Evolutionary conservation across 306 rosid species (phyloP).

Genomic region (Quillaja saponaria): DNA sequence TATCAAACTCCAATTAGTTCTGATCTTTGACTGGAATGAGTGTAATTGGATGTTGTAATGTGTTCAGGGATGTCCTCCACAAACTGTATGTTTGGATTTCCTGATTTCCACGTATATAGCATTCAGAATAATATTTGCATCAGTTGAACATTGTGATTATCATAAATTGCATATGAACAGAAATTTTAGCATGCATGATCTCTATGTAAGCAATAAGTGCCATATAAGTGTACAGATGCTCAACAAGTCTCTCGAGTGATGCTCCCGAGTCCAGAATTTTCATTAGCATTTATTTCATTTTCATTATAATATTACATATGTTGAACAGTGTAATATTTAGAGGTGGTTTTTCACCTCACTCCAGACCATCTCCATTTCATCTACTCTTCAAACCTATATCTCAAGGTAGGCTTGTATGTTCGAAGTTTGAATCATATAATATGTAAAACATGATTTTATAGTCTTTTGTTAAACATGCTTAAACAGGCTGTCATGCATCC

Average conservation of each 20-base stretch:
- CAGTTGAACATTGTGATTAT: not conserved
- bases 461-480: conserved; percentile 12
- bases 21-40: not conserved
- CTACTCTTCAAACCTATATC: conserved; percentile 76
- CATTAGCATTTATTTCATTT: conserved; percentile 26
- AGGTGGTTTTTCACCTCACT: conserved; percentile 42
- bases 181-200: not conserved
- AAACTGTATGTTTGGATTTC: not conserved
- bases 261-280: conserved; percentile 11
- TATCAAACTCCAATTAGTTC: not conserved
- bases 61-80: not conserved
- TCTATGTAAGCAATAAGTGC: conserved; percentile 8
- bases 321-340: conserved; percentile 31
- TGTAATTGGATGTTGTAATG: not conserved
- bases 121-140: not conserved
- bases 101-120: no score
- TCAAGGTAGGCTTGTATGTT: conserved; percentile 40
- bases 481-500: conserved; percentile 34
- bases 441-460: conserved; percentile 14
- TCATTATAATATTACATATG: conserved; percentile 21
- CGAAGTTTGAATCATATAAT: conserved; percentile 21
- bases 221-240: conserved; percentile 22
- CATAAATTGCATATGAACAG: not conserved
- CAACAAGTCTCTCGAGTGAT: conserved; percentile 16
- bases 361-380: conserved; percentile 46